These are phyloP conservation scores for Gossypium anomalum DNA, from an alignment of 345 rosid species.

Conservation along the genomic window DNA sequence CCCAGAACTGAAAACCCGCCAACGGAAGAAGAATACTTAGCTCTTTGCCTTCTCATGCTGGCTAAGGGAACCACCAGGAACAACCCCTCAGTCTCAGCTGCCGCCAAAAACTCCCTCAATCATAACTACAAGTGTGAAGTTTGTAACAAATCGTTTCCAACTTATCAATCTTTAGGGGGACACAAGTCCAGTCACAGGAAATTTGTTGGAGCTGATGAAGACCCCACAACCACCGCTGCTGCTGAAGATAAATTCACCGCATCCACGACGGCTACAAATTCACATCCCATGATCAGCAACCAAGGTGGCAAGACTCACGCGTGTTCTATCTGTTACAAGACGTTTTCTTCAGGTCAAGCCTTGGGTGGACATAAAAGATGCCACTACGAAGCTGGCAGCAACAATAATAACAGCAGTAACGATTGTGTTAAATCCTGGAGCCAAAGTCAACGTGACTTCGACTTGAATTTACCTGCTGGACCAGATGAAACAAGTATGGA, in stretches of 20 bases:
- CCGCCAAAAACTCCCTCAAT: conserved; percentile 14
- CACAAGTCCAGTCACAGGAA: conserved; percentile 48
- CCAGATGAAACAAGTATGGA: conserved; percentile 20
- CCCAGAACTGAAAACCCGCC: conserved; percentile 26
- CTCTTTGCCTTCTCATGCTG: conserved; percentile 42
- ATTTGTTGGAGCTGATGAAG: conserved; percentile 11
- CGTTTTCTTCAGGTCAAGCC: conserved; percentile 72
- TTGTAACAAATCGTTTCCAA: conserved; percentile 35
- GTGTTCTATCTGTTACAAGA: conserved; percentile 66
- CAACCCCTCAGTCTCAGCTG: background rate
- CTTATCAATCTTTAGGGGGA: conserved; percentile 52
- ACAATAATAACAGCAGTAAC: conserved; percentile 13
- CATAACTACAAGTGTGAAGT: conserved; percentile 32
- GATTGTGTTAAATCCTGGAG: conserved; percentile 16
- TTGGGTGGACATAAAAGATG: conserved; percentile 77
- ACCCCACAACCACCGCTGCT: background rate
- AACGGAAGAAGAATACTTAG: conserved; percentile 41
- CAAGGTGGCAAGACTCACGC: conserved; percentile 40
- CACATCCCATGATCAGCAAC: background rate
- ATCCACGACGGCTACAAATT: background rate
- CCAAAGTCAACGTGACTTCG: conserved; percentile 44
- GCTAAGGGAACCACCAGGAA: conserved; percentile 19
- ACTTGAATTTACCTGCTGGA: conserved; percentile 58
- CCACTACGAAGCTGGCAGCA: conserved; percentile 52
- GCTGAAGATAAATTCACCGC: background rate